A percentile compares a stretch with the other conserved stretches of the same genome.
These are phyloP conservation scores for Tanacetum coccineum DNA, from an alignment of 129 eudicot genomes.

Conservation along the genomic window DNA sequence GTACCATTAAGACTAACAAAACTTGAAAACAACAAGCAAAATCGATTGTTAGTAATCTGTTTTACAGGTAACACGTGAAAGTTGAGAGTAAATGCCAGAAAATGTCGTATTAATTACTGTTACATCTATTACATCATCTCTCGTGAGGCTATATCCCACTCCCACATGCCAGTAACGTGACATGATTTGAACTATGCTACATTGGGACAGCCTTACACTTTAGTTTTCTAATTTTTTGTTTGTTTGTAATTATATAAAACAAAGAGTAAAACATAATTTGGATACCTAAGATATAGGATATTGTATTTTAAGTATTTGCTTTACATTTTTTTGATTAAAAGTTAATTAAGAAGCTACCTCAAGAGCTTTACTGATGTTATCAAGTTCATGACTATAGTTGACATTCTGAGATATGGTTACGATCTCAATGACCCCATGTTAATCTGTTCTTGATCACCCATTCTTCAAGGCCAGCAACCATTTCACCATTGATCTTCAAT, in stretches of 20 bases:
- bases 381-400: neutral
- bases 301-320: neutral
- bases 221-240: slow-evolving; percentile 4
- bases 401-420: neutral
- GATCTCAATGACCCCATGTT: slow-evolving; percentile 6
- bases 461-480: too few relatives aligned
- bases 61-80: slow-evolving; percentile 16
- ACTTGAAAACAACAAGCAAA: neutral
- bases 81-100: too few relatives aligned
- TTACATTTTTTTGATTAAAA: neutral
- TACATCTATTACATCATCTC: slow-evolving; percentile 22
- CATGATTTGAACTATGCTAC: neutral
- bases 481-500: too few relatives aligned
- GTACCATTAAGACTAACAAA: too few relatives aligned
- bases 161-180: slow-evolving; percentile 37
- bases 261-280: neutral
- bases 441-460: too few relatives aligned
- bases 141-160: slow-evolving; percentile 26
- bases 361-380: neutral
- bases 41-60: slow-evolving; percentile 12
- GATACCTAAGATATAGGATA: neutral
- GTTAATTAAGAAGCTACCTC: slow-evolving; percentile 5
- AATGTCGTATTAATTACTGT: too few relatives aligned
- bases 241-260: neutral
- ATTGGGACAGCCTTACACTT: neutral